Evolutionary conservation across 495 filamentous ascomycete species (phyloP).

Genomic region (Hypoxylon fuscum): DNA sequence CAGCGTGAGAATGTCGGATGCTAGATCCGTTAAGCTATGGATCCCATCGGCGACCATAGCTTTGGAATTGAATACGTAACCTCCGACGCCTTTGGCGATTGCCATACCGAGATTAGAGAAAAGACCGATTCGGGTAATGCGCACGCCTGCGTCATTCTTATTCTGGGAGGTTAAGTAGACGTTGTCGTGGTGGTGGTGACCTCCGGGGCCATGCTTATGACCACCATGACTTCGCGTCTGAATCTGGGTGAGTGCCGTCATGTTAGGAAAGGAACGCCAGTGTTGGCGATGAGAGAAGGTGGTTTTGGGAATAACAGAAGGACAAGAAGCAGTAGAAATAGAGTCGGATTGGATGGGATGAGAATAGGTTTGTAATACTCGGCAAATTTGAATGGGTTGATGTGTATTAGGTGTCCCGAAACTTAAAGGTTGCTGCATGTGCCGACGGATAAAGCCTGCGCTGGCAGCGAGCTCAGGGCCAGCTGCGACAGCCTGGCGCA

Average conservation of each 20-base stretch:
- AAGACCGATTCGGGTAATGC: constrained; percentile 92
- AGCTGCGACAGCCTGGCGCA: constrained; percentile 44
- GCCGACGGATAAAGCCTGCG: constrained; percentile 27
- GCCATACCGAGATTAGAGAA: constrained; percentile 95
- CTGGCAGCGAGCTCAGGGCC: constrained; percentile 30
- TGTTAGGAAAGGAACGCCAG: constrained; percentile 33
- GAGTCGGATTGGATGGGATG: background rate
- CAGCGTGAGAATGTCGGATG: constrained; percentile 92
- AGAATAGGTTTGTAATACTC: constrained; percentile 46
- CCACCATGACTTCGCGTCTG: constrained; percentile 57
- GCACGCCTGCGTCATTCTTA: constrained; percentile 91
- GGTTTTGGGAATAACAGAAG: too few species aligned
- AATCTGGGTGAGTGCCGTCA: constrained; percentile 45
- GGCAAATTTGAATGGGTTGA: constrained; percentile 26
- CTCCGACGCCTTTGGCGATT: constrained; percentile 87
- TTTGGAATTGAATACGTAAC: constrained; percentile 93
- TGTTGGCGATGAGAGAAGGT: constrained; percentile 20
- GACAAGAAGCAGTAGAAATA: constrained; percentile 17
- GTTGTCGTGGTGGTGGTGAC: constrained; percentile 87
- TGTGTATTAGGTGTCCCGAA: constrained; percentile 52
- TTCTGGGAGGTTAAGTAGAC: constrained; percentile 87
- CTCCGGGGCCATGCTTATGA: constrained; percentile 67
- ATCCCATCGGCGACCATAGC: constrained; percentile 93
- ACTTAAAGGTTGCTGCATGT: constrained; percentile 25
- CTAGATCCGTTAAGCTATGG: constrained; percentile 92